A percentile compares a stretch with the other conserved stretches of the same genome.
Evolutionary conservation across 1,139 yeast genomes (phyloP).

Genomic region (Taphrina wiesneri): DNA sequence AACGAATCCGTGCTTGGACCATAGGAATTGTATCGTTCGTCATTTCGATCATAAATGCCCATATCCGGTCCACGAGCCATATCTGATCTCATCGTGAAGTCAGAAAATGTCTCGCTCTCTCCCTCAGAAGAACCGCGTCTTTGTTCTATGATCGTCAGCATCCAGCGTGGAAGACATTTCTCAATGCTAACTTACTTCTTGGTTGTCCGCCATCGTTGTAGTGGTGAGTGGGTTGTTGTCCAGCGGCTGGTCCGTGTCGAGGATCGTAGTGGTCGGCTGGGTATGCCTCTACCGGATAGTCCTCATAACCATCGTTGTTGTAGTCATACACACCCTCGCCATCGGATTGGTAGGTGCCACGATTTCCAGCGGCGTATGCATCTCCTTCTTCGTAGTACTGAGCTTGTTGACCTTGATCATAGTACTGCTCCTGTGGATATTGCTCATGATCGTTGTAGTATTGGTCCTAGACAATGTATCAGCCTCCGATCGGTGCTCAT

Average conservation of each 20-base stretch:
- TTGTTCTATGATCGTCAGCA: constrained; percentile 39
- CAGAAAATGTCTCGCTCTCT: constrained; percentile 50
- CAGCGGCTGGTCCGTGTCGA: constrained; percentile 40
- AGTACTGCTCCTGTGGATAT: constrained; percentile 17
- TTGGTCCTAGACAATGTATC: background rate
- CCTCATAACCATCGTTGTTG: constrained; percentile 36
- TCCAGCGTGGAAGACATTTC: constrained; percentile 12
- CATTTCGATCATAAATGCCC: constrained; percentile 49
- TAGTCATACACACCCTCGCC: constrained; percentile 35
- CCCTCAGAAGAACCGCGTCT: constrained; percentile 46
- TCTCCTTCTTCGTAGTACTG: constrained; percentile 22
- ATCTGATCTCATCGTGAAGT: constrained; percentile 52
- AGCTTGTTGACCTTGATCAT: constrained; percentile 20
- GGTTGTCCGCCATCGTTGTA: constrained; percentile 38
- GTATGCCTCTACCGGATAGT: constrained; percentile 45
- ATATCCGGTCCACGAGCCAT: constrained; percentile 47
- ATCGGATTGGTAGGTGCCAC: constrained; percentile 4
- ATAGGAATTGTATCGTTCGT: constrained; percentile 43
- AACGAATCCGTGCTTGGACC: constrained; percentile 44
- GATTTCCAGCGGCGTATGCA: background rate
- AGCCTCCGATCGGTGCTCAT: background rate
- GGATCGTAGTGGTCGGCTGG: constrained; percentile 45
- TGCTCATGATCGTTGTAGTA: constrained; percentile 20
- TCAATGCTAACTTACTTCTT: constrained; percentile 34
- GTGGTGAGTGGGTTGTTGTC: constrained; percentile 39